Base-by-base conservation (phyloP, 1,284 basidiomycete genomes). In the Pholiota adiposa region DNA sequence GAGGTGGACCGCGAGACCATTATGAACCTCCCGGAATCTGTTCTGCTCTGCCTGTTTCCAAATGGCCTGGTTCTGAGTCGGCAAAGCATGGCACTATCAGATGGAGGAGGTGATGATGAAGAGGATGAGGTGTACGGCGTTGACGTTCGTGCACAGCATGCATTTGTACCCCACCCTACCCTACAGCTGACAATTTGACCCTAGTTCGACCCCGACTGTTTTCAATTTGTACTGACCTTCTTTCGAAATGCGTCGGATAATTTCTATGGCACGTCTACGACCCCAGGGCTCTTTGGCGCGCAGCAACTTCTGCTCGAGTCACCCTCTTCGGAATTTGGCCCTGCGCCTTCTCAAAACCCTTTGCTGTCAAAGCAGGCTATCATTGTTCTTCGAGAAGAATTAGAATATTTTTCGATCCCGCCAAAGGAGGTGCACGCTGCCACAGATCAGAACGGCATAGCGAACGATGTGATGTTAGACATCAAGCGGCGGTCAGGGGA, bases 331-430 rank as follows among this genome's bases (percentile, higher is more conserved):
- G 88, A 92, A 70, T 88, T 89, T 69, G 81, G 82, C 21, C 83
- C 88, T 6, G 75, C 86, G 4, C 75, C 85, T 46, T 82, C 85
- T 62, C 92, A 95, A 72, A 97, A 97, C 71, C 97, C 97, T 0
- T 83, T 99, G 43, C 83, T 98, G 60, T 88, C 90, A 54, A 98
- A 98, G 78, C 97, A 99, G 75, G 96, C 97, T 38, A 97, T 99
- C 73, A 99, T 99, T 66, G 97, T 99, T 27, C 86, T 99, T 51
- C 87, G 97, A 36, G 97, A 99, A 75, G 97, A 99, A 77, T 84
- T 99, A 56, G 97, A 99, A 75, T 99, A 98, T 76, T 99, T 99
- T 70, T 90, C 93, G 36, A 98, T 99, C 64, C 93, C 96, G 1
- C 88, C 90, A n/a, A 87, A 85, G 66, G 84, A 83, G 54, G 79